phyloP scores from a whole-genome alignment of 805 yeast genomes.

The Cephaloascus fragrans region DNA sequence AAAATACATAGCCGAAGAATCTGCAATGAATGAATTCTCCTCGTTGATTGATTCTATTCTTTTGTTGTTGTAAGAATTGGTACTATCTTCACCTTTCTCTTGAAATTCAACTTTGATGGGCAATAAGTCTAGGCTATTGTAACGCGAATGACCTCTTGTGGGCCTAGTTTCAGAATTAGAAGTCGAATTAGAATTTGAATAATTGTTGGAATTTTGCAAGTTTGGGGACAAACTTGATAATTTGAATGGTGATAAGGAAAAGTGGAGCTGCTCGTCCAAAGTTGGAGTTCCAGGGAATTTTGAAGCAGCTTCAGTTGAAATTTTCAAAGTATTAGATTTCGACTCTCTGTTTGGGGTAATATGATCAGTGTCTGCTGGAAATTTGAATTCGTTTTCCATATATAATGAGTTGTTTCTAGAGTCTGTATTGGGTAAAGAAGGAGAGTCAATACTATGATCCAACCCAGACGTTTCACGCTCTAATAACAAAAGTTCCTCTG shows the following conservation, averaged over 20 bases:
- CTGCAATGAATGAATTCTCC: neutral
- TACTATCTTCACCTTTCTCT: neutral
- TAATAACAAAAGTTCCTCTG: neutral
- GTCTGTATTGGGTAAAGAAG: slow-evolving; percentile 10
- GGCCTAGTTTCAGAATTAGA: slow-evolving; percentile 16
- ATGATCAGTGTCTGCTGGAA: slow-evolving; percentile 9
- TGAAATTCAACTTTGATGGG: slow-evolving; percentile 36
- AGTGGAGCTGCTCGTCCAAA: slow-evolving; percentile 16
- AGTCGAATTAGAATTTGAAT: slow-evolving; percentile 10
- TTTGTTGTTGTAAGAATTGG: neutral
- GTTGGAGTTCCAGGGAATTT: slow-evolving; percentile 21
- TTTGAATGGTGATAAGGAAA: slow-evolving; percentile 31
- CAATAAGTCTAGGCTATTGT: slow-evolving; percentile 30
- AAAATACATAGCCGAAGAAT: neutral
- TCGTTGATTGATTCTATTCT: neutral
- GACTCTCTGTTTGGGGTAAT: neutral
- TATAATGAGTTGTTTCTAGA: neutral
- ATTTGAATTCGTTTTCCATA: slow-evolving; percentile 11
- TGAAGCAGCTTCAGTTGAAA: neutral
- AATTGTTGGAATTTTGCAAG: neutral
- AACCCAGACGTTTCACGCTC: neutral
- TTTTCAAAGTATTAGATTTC: slow-evolving; percentile 1
- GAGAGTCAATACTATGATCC: slow-evolving; percentile 7
- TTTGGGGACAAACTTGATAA: slow-evolving; percentile 15
- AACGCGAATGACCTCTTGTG: slow-evolving; percentile 18